phyloP scores from a whole-genome alignment of 1,139 yeast species.

The Zhuliangozyma parablackwelliae region DNA sequence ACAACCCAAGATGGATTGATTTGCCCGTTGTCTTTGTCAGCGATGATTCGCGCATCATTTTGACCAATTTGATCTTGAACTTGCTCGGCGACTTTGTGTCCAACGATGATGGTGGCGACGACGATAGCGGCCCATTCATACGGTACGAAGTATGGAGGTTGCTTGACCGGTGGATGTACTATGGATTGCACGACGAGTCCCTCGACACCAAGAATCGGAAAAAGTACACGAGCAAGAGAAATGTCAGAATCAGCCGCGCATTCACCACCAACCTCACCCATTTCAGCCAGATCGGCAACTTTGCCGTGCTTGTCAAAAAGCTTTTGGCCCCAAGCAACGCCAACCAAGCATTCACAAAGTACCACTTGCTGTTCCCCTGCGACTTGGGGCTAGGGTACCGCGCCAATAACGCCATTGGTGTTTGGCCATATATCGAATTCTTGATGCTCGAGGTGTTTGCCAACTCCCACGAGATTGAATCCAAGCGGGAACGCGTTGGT shows the following conservation, averaged over 20 bases:
- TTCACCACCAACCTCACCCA: slow-evolving; percentile 32
- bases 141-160: slow-evolving; percentile 62
- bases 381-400: slow-evolving; percentile 62
- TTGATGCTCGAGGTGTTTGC: slow-evolving; percentile 63
- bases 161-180: slow-evolving; percentile 73
- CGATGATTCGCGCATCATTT: slow-evolving; percentile 33
- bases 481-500: slow-evolving; percentile 33
- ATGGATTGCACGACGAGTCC: slow-evolving; percentile 18
- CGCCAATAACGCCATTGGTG: slow-evolving; percentile 46
- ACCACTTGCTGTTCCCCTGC: slow-evolving; percentile 54
- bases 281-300: slow-evolving; percentile 59
- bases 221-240: slow-evolving; percentile 22
- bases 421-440: slow-evolving; percentile 80
- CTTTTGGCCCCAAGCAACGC: slow-evolving; percentile 23
- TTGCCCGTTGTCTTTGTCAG: slow-evolving; percentile 25
- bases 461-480: slow-evolving; percentile 26
- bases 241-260: slow-evolving; percentile 28
- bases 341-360: slow-evolving; percentile 31
- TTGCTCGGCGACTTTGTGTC: slow-evolving; percentile 49
- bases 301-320: slow-evolving; percentile 46
- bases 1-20: slow-evolving; percentile 17
- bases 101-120: slow-evolving; percentile 17
- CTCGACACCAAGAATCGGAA: slow-evolving; percentile 10
- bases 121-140: slow-evolving; percentile 19
- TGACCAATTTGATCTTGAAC: slow-evolving; percentile 32